Evolutionary conservation across 1,284 basidiomycete genomes (phyloP), one percentile per base, ranked within the genome.

Genomic region (Puccinia sorghi): DNA sequence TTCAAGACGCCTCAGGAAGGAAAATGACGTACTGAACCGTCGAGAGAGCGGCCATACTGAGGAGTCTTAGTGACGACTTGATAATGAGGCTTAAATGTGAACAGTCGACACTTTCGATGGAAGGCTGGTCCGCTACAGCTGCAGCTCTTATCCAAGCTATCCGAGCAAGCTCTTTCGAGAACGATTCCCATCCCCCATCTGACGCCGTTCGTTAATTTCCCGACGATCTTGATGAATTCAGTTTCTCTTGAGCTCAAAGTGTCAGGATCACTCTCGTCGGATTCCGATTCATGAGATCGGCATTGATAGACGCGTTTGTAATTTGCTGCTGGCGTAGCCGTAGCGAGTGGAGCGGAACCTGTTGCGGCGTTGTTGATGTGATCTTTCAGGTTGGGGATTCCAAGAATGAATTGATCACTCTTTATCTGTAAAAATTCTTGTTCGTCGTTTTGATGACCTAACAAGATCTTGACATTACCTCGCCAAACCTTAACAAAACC

Each of bases 401-500:
- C 90, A 79, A 96, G 89, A 43, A 91, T 85, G 88, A 93, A 91
- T 48, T 90, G 88, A 67, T 94, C 89, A 81, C 93, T 93, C 67
- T 88, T 86, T 72, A 97, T 89, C 86, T 98, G 94, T 57, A 96
- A 87, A 43, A 94, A 86, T 83, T 98, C 94, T 59, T 86, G 86
- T 80, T 94, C 90, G 12, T 87, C 86, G 82, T 96, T 95, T 59
- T 87, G 87, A 80, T 90, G 88, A 6, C 90, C 91, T 77, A 98
- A 88, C 5, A 89, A 87, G 73, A 97, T 86, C 73, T 89, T 88
- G 12, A 93, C 90, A 82, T 89, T 88, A 56, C 92, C 91, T 82
- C 89, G 88, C 92, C 93, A 97, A 54, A 90, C 90, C 46, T 97
- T 87, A 7, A 91, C 92, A 84, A 97, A 97, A 1, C 96, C 96